phyloP scores from a whole-genome alignment of 2,329 filamentous ascomycete species.

The Fusarium tjaetaba region DNA sequence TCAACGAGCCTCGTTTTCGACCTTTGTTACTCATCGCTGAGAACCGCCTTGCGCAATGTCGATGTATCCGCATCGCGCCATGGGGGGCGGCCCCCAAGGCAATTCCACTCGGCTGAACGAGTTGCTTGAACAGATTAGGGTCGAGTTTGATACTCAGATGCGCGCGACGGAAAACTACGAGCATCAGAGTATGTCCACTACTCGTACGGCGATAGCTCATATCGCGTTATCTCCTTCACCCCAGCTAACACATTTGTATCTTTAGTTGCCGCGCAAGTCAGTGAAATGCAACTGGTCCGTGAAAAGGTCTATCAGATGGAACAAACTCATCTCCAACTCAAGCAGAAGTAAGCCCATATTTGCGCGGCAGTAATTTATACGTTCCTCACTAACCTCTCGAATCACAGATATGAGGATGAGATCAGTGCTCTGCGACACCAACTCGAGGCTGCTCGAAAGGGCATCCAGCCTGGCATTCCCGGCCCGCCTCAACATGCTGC shows the following conservation, averaged over 20 bases:
- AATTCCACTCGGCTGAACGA: constrained; percentile 80
- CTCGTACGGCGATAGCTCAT: background rate
- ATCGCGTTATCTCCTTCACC: constrained; percentile 16
- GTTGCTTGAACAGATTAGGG: constrained; percentile 88
- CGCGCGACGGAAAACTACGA: constrained; percentile 88
- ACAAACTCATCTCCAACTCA: constrained; percentile 86
- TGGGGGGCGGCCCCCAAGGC: constrained; percentile 73
- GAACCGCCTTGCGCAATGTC: constrained; percentile 59
- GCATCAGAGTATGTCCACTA: constrained; percentile 81
- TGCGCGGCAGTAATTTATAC: background rate
- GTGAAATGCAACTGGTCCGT: constrained; percentile 93
- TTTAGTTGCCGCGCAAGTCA: constrained; percentile 86
- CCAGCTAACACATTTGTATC: constrained; percentile 37
- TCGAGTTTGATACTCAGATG: constrained; percentile 88
- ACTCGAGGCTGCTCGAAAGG: constrained; percentile 78
- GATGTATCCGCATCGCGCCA: constrained; percentile 93
- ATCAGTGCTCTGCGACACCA: constrained; percentile 87
- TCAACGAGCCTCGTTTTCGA: constrained; percentile 22
- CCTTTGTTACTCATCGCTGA: constrained; percentile 25
- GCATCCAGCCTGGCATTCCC: constrained; percentile 67
- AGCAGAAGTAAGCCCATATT: constrained; percentile 78
- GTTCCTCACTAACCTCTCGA: constrained; percentile 3
- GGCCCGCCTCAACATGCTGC: constrained; percentile 79
- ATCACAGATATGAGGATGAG: constrained; percentile 87
- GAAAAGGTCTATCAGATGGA: constrained; percentile 95